Base-by-base conservation (phyloP, 164 flowering plant genomes). In the Magnolia changhungtana region DNA sequence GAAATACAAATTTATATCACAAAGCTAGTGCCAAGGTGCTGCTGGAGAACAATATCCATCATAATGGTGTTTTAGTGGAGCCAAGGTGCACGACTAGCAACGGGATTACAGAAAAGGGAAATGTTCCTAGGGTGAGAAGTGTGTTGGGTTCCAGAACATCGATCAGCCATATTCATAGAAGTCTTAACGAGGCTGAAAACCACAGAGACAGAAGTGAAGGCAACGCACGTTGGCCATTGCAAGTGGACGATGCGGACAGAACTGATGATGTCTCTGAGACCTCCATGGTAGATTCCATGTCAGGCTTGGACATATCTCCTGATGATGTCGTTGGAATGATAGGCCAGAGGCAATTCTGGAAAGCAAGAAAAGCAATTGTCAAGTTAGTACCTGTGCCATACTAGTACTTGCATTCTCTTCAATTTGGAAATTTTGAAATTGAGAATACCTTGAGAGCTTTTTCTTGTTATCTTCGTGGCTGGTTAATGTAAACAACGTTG, bases 331-430 rank as follows among this genome's bases (percentile, higher is more conserved):
- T 92, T 0, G 88, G 86, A 72, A 72, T 87, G 45, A 88, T 92
- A 20, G 96, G 98, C 37, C 90, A 85, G 80, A 90, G 92, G 63
- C 89, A 86, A 24, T 92, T 93, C 81, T 91, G 92, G 95, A 89
- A 89, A 83, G 88, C 92, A 37, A 85, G 98, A 80, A 86, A 77
- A 79, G 92, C 86, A 29, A 91, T 95, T 81, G 81, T 82, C 86
- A 86, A 86, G 99, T 95, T 86, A 89, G 97, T 89, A 73, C 49
- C 74, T 29, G 9, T 50, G 63, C 63, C 14, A 71, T 14, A 29
- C 50, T 20, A 31, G 55, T 18, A 6, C 67, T 55, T 55, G 16
- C 50, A 52, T 51, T 71, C 31, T 21, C 70, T 31, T 16, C 3
- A 11, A 45, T 18, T 16, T 45, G 72, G 24, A 45, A 67, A 5